Evolutionary conservation across 306 rosid genomes (phyloP).

Genomic region (Senna tora): DNA sequence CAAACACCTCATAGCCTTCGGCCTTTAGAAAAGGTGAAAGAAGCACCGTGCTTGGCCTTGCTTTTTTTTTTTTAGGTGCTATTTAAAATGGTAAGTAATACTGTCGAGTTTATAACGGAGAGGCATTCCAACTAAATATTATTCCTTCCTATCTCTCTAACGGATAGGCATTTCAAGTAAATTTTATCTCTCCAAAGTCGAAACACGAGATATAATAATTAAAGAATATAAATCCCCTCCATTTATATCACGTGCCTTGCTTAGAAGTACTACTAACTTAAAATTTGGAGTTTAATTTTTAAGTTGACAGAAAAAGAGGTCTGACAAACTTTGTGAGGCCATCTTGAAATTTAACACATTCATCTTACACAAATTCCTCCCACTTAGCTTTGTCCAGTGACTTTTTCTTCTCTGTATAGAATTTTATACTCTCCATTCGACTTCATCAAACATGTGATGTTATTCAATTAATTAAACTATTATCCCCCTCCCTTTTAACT

Average conservation of each 20-base stretch:
- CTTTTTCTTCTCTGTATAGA: slow-evolving; percentile 15
- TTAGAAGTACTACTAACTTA: slow-evolving; percentile 14
- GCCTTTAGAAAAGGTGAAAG: slow-evolving; percentile 40
- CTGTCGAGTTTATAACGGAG: no score
- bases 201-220: no score
- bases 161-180: no score
- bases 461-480: background rate
- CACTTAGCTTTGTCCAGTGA: background rate
- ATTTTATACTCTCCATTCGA: background rate
- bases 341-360: slow-evolving; percentile 10
- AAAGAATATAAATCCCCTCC: no score
- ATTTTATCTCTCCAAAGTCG: no score
- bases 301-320: slow-evolving; percentile 24
- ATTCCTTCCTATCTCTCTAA: no score
- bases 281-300: slow-evolving; percentile 6
- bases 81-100: no score
- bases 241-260: no score
- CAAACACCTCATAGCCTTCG: slow-evolving; percentile 18
- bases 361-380: background rate
- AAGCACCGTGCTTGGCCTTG: slow-evolving; percentile 31
- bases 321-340: slow-evolving; percentile 42
- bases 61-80: no score
- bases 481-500: background rate
- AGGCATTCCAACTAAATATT: no score
- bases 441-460: slow-evolving; percentile 29